Percentiles rank a stretch among this genome's conserved stretches.
phyloP scores from a whole-genome alignment of 305 asterid genomes.

The Solanum hybrid region DNA sequence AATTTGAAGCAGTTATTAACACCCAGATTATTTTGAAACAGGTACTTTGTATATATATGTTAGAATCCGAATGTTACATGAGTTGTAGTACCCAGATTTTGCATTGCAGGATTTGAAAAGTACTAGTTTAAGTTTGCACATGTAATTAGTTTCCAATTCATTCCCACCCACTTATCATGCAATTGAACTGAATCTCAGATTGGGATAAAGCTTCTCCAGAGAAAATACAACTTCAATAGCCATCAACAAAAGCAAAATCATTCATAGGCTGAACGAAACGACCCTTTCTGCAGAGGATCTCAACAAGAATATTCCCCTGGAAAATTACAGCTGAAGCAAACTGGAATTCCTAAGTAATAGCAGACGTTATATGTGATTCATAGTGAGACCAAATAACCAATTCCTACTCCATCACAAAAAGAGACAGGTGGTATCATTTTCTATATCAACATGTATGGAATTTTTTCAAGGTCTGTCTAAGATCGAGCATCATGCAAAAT shows the following conservation, averaged over 20 bases:
- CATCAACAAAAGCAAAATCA: not conserved
- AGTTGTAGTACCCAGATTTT: not conserved
- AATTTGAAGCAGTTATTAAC: not conserved
- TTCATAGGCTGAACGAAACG: not conserved
- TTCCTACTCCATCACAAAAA: not conserved
- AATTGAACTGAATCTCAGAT: not conserved
- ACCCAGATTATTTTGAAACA: not conserved
- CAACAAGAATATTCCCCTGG: not conserved
- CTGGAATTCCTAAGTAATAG: not conserved
- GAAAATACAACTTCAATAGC: not conserved
- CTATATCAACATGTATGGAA: not conserved
- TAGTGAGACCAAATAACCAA: not conserved
- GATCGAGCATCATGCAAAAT: not conserved
- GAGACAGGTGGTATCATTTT: not conserved
- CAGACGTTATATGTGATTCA: not conserved
- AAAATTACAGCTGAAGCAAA: not conserved
- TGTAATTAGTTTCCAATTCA: not conserved
- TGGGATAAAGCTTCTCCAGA: not conserved
- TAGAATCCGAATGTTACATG: not conserved
- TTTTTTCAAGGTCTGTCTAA: not conserved
- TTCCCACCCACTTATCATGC: not conserved
- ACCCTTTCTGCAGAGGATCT: not conserved
- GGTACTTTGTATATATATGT: not conserved
- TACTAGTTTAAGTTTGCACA: not conserved
- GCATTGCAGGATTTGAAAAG: not conserved